Evolutionary conservation across 192 early-diverging fungal species (phyloP).

Genomic region (Podila epigama): DNA sequence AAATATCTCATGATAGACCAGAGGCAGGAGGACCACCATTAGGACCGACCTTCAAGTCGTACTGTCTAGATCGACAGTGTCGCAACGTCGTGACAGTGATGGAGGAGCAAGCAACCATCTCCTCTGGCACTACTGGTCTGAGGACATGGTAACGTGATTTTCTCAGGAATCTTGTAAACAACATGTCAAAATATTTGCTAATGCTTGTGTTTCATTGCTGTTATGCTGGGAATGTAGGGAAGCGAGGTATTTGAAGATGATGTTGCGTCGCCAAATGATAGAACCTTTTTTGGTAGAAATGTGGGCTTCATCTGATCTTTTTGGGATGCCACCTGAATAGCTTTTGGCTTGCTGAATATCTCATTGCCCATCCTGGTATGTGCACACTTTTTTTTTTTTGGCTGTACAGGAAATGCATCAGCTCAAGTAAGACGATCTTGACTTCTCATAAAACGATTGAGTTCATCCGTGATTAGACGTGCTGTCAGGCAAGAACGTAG

Average conservation of each 20-base stretch:
- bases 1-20: constrained; percentile 20
- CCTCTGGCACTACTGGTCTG: constrained; percentile 37
- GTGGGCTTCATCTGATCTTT: not conserved
- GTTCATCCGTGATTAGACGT: constrained; percentile 3
- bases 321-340: too few species aligned
- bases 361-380: constrained; percentile 41
- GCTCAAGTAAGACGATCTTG: too few species aligned
- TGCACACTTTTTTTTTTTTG: not conserved
- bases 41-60: constrained; percentile 39
- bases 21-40: constrained; percentile 42
- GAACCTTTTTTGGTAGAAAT: not conserved
- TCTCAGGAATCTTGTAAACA: not conserved
- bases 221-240: constrained; percentile 4
- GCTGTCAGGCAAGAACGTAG: constrained; percentile 29
- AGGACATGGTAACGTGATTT: constrained; percentile 31
- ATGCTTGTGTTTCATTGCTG: not conserved
- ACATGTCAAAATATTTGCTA: not conserved
- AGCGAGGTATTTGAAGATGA: constrained; percentile 20
- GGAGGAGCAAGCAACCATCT: constrained; percentile 46
- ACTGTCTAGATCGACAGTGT: constrained; percentile 23
- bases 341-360: constrained; percentile 40
- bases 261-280: not conserved
- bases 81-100: constrained; percentile 37
- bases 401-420: not conserved
- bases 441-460: not conserved